Evolutionary conservation across 306 rosid species (phyloP).

Genomic region (Potentilla sterilis): DNA sequence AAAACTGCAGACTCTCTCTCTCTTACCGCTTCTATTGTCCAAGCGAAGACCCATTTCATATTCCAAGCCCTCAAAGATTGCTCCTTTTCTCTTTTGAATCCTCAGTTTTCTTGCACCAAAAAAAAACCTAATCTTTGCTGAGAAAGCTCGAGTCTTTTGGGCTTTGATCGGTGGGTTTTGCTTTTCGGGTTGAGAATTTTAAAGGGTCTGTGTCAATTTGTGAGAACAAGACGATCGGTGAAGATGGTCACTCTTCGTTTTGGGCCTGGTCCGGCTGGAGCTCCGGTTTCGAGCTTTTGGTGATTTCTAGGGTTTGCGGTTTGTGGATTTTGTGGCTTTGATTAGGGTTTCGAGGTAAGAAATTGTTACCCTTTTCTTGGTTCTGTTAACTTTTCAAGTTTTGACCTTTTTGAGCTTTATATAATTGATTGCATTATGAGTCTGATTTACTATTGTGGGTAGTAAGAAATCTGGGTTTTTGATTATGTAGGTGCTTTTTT

Average conservation of each 20-base stretch:
- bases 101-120: background rate
- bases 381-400: constrained; percentile 12
- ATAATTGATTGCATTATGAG: constrained; percentile 30
- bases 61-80: constrained; percentile 15
- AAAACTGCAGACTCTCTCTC: background rate
- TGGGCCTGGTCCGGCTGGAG: constrained; percentile 23
- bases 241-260: constrained; percentile 14
- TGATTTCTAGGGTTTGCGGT: constrained; percentile 42
- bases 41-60: background rate
- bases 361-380: constrained; percentile 17
- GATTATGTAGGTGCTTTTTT: background rate
- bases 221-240: constrained; percentile 26
- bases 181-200: constrained; percentile 16
- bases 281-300: constrained; percentile 12
- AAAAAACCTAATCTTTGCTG: constrained; percentile 18
- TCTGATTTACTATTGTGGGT: constrained; percentile 6
- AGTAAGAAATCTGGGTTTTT: background rate
- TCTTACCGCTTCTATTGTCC: constrained; percentile 13
- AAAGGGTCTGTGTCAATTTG: constrained; percentile 17
- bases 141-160: constrained; percentile 31
- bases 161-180: constrained; percentile 29
- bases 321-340: constrained; percentile 29
- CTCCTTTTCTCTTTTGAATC: background rate
- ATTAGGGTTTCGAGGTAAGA: constrained; percentile 31
- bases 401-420: background rate